phyloP scores from a whole-genome alignment of 148 eudicot genomes.

The Hydrangea macrophylla region DNA sequence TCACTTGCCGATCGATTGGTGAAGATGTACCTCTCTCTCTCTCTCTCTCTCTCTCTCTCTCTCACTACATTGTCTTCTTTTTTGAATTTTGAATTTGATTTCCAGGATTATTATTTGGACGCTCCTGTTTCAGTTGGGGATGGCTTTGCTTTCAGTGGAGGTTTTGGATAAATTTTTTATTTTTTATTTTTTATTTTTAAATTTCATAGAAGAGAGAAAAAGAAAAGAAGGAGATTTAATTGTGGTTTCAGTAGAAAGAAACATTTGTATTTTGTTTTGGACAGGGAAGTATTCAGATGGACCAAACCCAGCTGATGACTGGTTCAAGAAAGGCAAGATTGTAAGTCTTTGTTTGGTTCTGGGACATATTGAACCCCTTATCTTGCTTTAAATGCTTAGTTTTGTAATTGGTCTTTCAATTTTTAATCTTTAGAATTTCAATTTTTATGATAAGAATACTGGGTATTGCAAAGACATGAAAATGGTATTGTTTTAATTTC shows the following conservation, averaged over 20 bases:
- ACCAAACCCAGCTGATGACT: too few species aligned
- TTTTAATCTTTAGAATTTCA: too few species aligned
- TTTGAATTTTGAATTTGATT: neutral
- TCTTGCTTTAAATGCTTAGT: too few species aligned
- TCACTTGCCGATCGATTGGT: slow-evolving; percentile 41
- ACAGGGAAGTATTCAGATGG: too few species aligned
- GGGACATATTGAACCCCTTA: too few species aligned
- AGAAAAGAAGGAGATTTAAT: neutral
- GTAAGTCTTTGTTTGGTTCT: slow-evolving; percentile 31
- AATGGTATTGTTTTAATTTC: too few species aligned
- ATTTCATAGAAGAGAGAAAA: neutral
- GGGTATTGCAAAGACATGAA: too few species aligned
- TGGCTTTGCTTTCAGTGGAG: too few species aligned
- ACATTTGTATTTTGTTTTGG: neutral
- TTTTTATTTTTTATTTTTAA: too few species aligned
- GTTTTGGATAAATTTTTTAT: too few species aligned
- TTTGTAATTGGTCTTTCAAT: too few species aligned
- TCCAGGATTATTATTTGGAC: slow-evolving; percentile 79
- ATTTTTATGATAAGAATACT: too few species aligned
- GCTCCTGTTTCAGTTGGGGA: slow-evolving; percentile 13
- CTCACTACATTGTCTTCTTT: neutral
- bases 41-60: neutral
- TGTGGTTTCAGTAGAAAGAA: neutral
- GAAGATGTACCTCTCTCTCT: slow-evolving; percentile 33
- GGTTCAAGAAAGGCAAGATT: slow-evolving; percentile 29